Evolutionary conservation across 495 filamentous ascomycete genomes (phyloP).

Genomic region (Amniculicola lignicola): DNA sequence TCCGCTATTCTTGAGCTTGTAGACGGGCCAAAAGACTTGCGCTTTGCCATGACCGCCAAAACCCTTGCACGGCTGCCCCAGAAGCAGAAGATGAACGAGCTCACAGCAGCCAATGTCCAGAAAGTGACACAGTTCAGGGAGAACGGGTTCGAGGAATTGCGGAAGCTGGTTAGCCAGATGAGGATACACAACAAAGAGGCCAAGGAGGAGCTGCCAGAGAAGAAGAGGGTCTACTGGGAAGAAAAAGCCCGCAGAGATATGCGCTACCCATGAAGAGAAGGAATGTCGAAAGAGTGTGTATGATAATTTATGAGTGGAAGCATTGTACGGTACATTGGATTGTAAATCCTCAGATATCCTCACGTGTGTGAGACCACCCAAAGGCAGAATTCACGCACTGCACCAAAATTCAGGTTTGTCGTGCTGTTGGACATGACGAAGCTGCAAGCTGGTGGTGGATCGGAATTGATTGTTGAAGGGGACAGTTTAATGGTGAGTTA

Average conservation of each 20-base stretch:
- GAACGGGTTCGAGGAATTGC: constrained; percentile 63
- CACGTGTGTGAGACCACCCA: too few species aligned
- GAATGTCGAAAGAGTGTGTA: too few species aligned
- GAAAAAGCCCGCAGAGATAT: constrained; percentile 16
- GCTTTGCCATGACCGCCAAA: constrained; percentile 86
- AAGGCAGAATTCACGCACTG: too few species aligned
- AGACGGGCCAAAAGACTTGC: constrained; percentile 91
- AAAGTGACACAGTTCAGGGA: constrained; percentile 82
- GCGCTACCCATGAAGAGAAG: neutral
- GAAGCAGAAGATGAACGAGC: constrained; percentile 51
- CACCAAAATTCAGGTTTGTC: too few species aligned
- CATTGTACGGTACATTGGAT: too few species aligned
- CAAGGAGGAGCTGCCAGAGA: constrained; percentile 5
- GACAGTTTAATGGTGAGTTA: too few species aligned
- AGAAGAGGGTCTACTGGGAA: constrained; percentile 37
- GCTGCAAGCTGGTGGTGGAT: too few species aligned
- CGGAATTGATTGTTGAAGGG: too few species aligned
- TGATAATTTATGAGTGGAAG: too few species aligned
- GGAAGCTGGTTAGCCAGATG: constrained; percentile 64
- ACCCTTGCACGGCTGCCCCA: constrained; percentile 64
- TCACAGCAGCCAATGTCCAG: constrained; percentile 71
- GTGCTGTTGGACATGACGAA: too few species aligned
- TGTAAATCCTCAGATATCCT: too few species aligned
- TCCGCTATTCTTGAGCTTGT: constrained; percentile 94
- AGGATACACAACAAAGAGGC: constrained; percentile 38